These are phyloP conservation scores for Apiotrichum domesticum DNA, from an alignment of 1,284 basidiomycete genomes.

Conservation along the genomic window DNA sequence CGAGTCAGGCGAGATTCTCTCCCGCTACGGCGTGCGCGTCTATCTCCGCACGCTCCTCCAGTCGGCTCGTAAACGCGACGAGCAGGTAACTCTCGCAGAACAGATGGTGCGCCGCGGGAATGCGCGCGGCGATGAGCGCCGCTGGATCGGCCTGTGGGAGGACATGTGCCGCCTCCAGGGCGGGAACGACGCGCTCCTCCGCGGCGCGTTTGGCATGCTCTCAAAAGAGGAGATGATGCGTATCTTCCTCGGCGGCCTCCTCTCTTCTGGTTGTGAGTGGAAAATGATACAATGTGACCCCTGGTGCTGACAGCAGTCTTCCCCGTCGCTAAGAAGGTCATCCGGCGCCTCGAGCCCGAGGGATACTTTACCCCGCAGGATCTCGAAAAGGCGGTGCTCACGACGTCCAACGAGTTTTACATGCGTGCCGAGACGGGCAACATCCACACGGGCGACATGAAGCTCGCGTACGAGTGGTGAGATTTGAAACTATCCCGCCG, in stretches of 20 bases:
- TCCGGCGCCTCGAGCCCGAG: constrained; percentile 55
- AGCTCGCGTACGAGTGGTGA: constrained; percentile 88
- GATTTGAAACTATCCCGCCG: constrained; percentile 15
- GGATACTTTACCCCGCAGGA: constrained; percentile 53
- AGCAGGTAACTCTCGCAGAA: constrained; percentile 79
- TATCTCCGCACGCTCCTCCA: constrained; percentile 78
- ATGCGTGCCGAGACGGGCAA: constrained; percentile 88
- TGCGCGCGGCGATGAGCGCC: constrained; percentile 51
- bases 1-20: constrained; percentile 83
- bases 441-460: constrained; percentile 87
- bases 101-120: constrained; percentile 66
- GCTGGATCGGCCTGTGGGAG: constrained; percentile 77
- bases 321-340: constrained; percentile 62
- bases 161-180: constrained; percentile 78
- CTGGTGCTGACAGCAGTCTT: constrained; percentile 56
- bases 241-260: constrained; percentile 74
- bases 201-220: constrained; percentile 72
- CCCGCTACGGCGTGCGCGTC: constrained; percentile 74
- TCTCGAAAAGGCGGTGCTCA: constrained; percentile 71
- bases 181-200: constrained; percentile 55
- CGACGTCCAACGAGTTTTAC: constrained; percentile 79
- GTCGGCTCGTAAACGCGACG: constrained; percentile 58
- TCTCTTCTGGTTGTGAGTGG: constrained; percentile 77
- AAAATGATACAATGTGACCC: neutral
- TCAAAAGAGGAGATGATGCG: constrained; percentile 62